Evolutionary conservation across 1,139 yeast genomes (phyloP).

Genomic region (Ogataea hybrid): DNA sequence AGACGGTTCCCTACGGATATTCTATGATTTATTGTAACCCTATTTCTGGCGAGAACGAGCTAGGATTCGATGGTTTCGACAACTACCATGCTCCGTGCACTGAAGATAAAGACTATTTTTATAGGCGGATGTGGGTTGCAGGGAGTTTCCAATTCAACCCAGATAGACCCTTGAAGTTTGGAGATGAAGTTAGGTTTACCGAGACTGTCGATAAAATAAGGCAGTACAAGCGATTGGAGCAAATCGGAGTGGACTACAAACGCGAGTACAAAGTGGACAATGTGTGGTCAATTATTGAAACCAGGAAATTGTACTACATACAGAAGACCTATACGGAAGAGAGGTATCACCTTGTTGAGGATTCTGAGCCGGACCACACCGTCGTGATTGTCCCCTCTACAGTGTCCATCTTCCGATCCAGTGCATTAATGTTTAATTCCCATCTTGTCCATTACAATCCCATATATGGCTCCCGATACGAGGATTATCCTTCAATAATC

Average conservation of each 20-base stretch:
- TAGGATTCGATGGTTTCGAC: slow-evolving; percentile 81
- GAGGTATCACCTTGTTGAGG: not conserved
- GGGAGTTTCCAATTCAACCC: slow-evolving; percentile 52
- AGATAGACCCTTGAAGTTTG: slow-evolving; percentile 36
- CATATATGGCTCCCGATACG: slow-evolving; percentile 48
- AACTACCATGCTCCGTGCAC: slow-evolving; percentile 67
- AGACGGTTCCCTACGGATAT: slow-evolving; percentile 48
- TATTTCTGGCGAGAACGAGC: slow-evolving; percentile 42
- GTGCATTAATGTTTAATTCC: slow-evolving; percentile 74
- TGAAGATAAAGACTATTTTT: slow-evolving; percentile 34
- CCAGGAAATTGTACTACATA: slow-evolving; percentile 36
- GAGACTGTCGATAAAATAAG: slow-evolving; percentile 37
- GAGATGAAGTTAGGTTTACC: slow-evolving; percentile 38
- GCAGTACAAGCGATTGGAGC: slow-evolving; percentile 11
- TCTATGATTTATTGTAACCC: slow-evolving; percentile 68
- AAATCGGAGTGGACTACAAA: slow-evolving; percentile 26
- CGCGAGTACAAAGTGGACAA: slow-evolving; percentile 21
- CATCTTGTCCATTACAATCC: slow-evolving; percentile 79
- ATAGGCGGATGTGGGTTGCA: slow-evolving; percentile 78
- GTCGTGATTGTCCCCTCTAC: slow-evolving; percentile 22
- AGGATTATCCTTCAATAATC: slow-evolving; percentile 58
- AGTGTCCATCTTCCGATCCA: slow-evolving; percentile 47
- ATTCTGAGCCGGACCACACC: slow-evolving; percentile 14
- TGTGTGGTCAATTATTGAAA: slow-evolving; percentile 29
- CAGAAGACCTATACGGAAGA: slow-evolving; percentile 24